Evolutionary conservation across 345 rosid genomes (phyloP).

Genomic region (Populus euphratica): DNA sequence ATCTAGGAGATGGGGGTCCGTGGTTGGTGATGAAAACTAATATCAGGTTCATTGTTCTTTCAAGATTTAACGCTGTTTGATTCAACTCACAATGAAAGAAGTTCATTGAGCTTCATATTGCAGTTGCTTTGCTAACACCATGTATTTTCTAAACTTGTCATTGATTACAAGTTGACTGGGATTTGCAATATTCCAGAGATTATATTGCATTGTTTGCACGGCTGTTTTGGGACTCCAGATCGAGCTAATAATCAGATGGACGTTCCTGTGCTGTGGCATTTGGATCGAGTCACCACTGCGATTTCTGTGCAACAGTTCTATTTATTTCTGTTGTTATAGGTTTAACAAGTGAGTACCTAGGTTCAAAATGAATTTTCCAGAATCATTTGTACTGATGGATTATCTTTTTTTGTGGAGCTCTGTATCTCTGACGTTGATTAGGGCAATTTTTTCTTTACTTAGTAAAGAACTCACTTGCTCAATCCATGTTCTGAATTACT

Average conservation of each 20-base stretch:
- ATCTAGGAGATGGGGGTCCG: not conserved
- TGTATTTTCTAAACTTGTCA: not conserved
- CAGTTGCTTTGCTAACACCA: not conserved
- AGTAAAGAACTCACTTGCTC: too few relatives aligned
- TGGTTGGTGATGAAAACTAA: not conserved
- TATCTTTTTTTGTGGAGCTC: not conserved
- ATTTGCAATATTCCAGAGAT: not conserved
- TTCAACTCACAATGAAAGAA: not conserved
- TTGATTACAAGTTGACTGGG: not conserved
- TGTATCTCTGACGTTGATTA: not conserved
- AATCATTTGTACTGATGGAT: not conserved
- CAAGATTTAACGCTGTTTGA: not conserved
- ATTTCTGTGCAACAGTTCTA: not conserved
- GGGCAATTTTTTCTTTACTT: not conserved
- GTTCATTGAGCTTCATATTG: not conserved
- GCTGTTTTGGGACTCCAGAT: not conserved
- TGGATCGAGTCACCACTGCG: not conserved
- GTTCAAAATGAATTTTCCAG: not conserved
- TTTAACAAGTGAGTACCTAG: not conserved
- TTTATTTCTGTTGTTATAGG: not conserved
- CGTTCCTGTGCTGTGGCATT: not conserved
- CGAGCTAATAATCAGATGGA: not conserved
- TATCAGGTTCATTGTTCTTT: not conserved
- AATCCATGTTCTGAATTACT: too few relatives aligned
- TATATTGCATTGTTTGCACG: not conserved